Conservation (phyloP, 2,329 filamentous ascomycete species). For the Aspergillus aculeatus region DNA sequence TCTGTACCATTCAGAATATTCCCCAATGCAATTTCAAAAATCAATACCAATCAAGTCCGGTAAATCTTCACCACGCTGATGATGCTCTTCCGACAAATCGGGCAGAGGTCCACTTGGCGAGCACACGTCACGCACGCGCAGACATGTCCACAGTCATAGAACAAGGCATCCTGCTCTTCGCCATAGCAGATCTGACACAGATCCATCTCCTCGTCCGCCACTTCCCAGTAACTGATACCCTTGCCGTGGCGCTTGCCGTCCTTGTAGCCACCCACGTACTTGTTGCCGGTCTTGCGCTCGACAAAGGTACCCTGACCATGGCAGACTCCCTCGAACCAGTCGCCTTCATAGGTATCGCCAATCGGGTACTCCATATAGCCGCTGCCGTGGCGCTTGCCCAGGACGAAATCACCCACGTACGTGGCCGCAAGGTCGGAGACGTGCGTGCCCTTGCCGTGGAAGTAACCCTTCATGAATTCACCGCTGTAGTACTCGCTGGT, state of each 20-base stretch:
- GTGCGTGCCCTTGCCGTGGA: conserved; percentile 56
- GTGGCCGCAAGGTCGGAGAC: conserved; percentile 55
- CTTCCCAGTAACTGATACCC: conserved; percentile 62
- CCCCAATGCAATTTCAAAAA: conserved; percentile 15
- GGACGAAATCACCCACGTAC: conserved; percentile 56
- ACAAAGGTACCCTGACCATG: conserved; percentile 59
- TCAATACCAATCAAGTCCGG: conserved; percentile 34
- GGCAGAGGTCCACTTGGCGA: conserved; percentile 58
- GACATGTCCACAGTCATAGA: conserved; percentile 64
- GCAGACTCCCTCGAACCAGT: conserved; percentile 47
- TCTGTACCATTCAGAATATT: conserved; percentile 18
- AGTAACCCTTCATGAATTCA: conserved; percentile 49
- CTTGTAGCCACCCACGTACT: conserved; percentile 61
- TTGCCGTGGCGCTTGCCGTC: conserved; percentile 61
- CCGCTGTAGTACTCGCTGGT: conserved; percentile 58
- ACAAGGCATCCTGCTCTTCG: conserved; percentile 58
- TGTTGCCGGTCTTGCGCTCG: conserved; percentile 58
- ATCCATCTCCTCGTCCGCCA: conserved; percentile 60
- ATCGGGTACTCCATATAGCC: conserved; percentile 60
- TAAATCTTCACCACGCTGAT: conserved; percentile 59
- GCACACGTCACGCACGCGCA: conserved; percentile 62
- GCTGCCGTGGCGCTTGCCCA: conserved; percentile 54
- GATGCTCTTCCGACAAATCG: conserved; percentile 60
- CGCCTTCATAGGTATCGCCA: conserved; percentile 49
- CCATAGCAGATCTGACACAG: conserved; percentile 63